Percentiles rank a stretch among this genome's conserved stretches.
phyloP scores from a whole-genome alignment of 208 protist species.

The Acanthamoeba rhysodes region DNA sequence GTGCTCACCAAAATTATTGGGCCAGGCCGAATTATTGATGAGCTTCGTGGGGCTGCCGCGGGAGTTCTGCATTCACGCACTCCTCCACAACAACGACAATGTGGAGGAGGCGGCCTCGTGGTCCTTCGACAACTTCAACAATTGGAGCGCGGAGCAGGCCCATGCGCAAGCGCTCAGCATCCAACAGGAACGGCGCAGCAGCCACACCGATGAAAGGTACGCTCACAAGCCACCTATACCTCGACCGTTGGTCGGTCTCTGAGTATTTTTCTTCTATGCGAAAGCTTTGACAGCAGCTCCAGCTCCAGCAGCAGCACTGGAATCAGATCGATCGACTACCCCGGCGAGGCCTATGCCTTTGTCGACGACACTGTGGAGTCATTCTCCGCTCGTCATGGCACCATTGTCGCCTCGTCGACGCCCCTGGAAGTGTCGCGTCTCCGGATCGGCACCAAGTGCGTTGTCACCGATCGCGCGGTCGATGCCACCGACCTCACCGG shows the following conservation, averaged over 20 bases:
- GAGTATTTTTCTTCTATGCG: neutral
- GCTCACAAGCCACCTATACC: neutral
- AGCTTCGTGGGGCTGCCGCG: constrained; percentile 62
- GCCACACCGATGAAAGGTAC: neutral
- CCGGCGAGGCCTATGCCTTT: constrained; percentile 46
- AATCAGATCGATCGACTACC: constrained; percentile 12
- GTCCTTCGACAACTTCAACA: constrained; percentile 68
- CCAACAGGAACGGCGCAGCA: constrained; percentile 66
- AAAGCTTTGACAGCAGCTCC: neutral
- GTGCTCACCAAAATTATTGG: neutral
- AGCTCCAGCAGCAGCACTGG: neutral
- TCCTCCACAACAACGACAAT: constrained; percentile 72
- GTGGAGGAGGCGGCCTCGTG: constrained; percentile 54
- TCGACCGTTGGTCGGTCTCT: neutral
- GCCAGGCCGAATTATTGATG: constrained; percentile 56
- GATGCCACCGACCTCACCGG: constrained; percentile 40
- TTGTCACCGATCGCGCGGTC: constrained; percentile 37
- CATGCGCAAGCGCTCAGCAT: constrained; percentile 54
- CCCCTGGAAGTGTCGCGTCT: constrained; percentile 51
- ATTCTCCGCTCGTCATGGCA: neutral
- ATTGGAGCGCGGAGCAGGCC: constrained; percentile 59
- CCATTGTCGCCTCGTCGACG: neutral
- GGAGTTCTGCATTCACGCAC: constrained; percentile 67
- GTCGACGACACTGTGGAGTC: neutral
- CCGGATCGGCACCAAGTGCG: constrained; percentile 49